Evolutionary conservation across 352 stramenopile genomes (phyloP).

Genomic region (Phytophthora fragariaefolia): DNA sequence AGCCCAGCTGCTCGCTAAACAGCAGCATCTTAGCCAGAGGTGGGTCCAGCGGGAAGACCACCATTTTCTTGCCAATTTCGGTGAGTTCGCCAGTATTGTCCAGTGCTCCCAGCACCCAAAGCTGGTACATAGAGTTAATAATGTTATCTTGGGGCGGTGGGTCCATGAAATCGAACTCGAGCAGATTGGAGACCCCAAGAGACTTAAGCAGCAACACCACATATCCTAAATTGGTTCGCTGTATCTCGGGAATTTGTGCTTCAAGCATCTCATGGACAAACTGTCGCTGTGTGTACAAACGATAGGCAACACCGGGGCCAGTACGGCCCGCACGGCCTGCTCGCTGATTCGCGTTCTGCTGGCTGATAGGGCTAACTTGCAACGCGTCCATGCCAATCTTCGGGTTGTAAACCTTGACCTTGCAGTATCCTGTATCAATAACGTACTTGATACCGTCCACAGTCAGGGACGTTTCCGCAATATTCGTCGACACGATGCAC

Average conservation of each 20-base stretch:
- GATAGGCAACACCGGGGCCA: constrained; percentile 92
- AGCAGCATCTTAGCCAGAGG: constrained; percentile 96
- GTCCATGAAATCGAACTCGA: constrained; percentile 99
- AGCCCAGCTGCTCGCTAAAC: constrained; percentile 94
- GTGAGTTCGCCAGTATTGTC: constrained; percentile 98
- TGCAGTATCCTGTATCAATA: constrained; percentile 98
- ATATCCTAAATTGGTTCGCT: constrained; percentile 98
- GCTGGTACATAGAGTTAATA: constrained; percentile 98
- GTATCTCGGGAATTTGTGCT: constrained; percentile 98
- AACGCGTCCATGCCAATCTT: constrained; percentile 99
- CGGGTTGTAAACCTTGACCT: constrained; percentile 99
- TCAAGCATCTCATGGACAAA: constrained; percentile 97
- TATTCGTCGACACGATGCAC: constrained; percentile 98
- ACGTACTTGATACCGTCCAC: constrained; percentile 99
- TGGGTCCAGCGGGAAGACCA: constrained; percentile 98
- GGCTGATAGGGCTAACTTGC: constrained; percentile 95
- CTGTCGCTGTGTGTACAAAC: constrained; percentile 97
- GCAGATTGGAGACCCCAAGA: constrained; percentile 94
- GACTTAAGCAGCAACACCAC: constrained; percentile 99
- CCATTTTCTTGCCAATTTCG: constrained; percentile 96
- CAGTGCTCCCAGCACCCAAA: constrained; percentile 98
- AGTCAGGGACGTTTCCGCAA: constrained; percentile 96
- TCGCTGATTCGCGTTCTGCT: constrained; percentile 98
- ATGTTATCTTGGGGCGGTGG: constrained; percentile 97
- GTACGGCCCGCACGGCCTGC: constrained; percentile 94